phyloP scores from a whole-genome alignment of 768 basidiomycete genomes.

The Trichaptum fuscoviolaceum region DNA sequence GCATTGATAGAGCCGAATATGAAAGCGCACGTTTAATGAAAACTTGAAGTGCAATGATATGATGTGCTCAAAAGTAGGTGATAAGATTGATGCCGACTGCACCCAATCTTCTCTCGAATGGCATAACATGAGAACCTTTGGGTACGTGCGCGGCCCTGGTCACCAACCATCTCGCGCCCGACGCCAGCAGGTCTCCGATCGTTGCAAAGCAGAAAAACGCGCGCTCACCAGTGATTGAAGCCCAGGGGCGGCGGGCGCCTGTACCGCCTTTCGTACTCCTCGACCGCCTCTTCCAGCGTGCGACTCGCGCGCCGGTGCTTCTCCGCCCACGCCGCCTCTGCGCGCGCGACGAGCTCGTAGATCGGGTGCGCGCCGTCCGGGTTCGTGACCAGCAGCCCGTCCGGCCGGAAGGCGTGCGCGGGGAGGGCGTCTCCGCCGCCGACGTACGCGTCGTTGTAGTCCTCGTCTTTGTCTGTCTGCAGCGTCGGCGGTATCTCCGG shows the following conservation, averaged over 20 bases:
- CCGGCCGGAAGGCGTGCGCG: constrained; percentile 19
- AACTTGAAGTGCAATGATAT: neutral
- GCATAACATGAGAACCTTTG: neutral
- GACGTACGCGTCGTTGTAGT: neutral
- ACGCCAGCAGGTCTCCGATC: neutral
- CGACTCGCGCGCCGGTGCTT: constrained; percentile 31
- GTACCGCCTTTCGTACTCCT: constrained; percentile 33
- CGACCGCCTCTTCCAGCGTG: constrained; percentile 31
- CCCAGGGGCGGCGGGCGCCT: constrained; percentile 32
- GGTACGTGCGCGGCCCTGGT: no score
- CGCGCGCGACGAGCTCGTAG: constrained; percentile 33
- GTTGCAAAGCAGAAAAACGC: no score
- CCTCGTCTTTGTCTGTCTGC: neutral
- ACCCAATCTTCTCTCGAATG: neutral
- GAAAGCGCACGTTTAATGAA: no score
- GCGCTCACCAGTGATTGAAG: constrained; percentile 37
- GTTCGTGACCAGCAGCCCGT: constrained; percentile 31
- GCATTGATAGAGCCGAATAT: no score
- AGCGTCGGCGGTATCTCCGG: neutral
- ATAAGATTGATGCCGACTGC: no score
- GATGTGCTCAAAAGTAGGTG: neutral
- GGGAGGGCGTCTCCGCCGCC: neutral
- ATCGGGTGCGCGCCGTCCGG: constrained; percentile 37
- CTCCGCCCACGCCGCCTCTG: constrained; percentile 31
- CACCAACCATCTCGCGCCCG: neutral